phyloP scores from a whole-genome alignment of 441 rosid species.

The Brassica hybrid region DNA sequence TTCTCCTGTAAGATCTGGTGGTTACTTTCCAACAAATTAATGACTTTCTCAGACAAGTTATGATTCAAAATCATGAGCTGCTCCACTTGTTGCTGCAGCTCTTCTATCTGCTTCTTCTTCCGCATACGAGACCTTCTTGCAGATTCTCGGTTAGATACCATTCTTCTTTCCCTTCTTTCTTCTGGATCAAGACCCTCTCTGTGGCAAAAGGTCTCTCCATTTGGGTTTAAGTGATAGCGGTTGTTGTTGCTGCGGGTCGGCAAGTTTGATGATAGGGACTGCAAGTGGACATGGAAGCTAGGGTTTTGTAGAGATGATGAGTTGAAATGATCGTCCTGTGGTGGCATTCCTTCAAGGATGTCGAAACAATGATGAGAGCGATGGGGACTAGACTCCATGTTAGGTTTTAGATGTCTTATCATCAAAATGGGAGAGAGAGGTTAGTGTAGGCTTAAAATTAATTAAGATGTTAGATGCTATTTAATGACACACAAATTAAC shows the following conservation, averaged over 20 bases:
- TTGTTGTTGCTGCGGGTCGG: conserved; percentile 42
- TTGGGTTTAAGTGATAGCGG: conserved; percentile 31
- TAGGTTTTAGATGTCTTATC: neutral
- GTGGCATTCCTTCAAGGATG: conserved; percentile 34
- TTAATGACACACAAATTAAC: conserved; percentile 23
- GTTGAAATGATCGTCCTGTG: conserved; percentile 46
- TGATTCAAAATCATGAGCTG: conserved; percentile 59
- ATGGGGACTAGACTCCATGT: conserved; percentile 34
- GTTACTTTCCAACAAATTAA: conserved; percentile 65
- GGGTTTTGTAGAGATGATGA: conserved; percentile 42
- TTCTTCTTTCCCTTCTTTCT: conserved; percentile 67
- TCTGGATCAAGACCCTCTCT: conserved; percentile 26
- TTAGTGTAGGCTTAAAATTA: conserved; percentile 16
- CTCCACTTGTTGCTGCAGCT: conserved; percentile 66
- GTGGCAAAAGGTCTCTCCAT: conserved; percentile 27
- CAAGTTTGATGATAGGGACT: conserved; percentile 30
- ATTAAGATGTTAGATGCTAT: conserved; percentile 18
- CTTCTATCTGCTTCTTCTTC: conserved; percentile 80
- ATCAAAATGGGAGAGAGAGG: neutral
- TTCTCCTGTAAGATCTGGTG: conserved; percentile 74
- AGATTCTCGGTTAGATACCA: conserved; percentile 79
- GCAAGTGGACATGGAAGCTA: conserved; percentile 46
- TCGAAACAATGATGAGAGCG: conserved; percentile 43
- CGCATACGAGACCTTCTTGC: conserved; percentile 74
- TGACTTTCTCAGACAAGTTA: conserved; percentile 72